Evolutionary conservation across 768 basidiomycete species (phyloP).

Genomic region (Rubroboletus satanas): DNA sequence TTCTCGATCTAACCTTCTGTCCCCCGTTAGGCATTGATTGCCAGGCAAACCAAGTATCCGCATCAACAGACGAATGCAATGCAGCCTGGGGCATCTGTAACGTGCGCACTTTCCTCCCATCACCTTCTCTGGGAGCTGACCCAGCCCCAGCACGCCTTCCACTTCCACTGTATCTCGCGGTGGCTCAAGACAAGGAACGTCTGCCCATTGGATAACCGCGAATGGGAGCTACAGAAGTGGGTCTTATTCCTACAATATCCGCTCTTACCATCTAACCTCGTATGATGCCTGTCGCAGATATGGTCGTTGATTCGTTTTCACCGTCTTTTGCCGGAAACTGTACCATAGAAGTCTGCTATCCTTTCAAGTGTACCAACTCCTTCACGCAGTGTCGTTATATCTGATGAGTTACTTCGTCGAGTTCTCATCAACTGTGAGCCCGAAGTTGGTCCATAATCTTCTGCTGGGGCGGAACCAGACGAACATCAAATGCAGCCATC

Average conservation of each 20-base stretch:
- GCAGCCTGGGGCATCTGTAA: constrained; percentile 99
- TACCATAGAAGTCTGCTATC: constrained; percentile 18
- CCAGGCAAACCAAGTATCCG: constrained; percentile 97
- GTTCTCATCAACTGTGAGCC: neutral
- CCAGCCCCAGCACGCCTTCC: constrained; percentile 83
- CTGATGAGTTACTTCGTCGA: neutral
- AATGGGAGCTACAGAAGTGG: constrained; percentile 96
- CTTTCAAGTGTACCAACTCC: constrained; percentile 12
- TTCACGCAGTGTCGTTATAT: neutral
- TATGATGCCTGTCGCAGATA: constrained; percentile 29
- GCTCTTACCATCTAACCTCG: neutral
- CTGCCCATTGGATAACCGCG: constrained; percentile 91
- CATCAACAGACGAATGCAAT: constrained; percentile 94
- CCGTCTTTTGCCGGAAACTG: constrained; percentile 1
- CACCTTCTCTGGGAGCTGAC: neutral
- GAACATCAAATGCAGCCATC: neutral
- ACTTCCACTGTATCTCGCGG: constrained; percentile 98
- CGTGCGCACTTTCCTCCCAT: constrained; percentile 37
- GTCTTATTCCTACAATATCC: constrained; percentile 26
- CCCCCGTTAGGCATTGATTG: constrained; percentile 86
- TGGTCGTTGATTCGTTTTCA: constrained; percentile 34
- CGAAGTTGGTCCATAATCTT: neutral
- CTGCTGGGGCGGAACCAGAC: neutral
- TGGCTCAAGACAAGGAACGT: constrained; percentile 99
- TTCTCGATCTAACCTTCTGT: constrained; percentile 3